phyloP scores from a whole-genome alignment of 2,329 filamentous ascomycete species.

The Alternaria brassicae region DNA sequence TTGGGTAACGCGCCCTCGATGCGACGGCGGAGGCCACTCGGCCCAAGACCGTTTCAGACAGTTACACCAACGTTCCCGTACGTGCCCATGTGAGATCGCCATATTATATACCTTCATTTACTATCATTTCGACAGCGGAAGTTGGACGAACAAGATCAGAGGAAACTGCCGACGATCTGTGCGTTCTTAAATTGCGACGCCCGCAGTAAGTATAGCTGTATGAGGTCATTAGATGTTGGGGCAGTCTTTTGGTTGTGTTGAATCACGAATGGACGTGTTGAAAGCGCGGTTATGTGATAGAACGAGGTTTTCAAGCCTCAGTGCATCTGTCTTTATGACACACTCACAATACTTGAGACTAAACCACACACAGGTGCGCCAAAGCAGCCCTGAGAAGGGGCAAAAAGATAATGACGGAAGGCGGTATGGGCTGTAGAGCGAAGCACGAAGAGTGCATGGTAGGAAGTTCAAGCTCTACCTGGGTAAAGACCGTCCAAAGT shows the following conservation, averaged over 20 bases:
- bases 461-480: not conserved
- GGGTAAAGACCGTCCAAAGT: not conserved
- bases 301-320: not conserved
- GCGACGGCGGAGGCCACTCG: slow-evolving; percentile 3
- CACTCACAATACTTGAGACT: not conserved
- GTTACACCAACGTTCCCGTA: slow-evolving; percentile 11
- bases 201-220: not conserved
- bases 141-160: slow-evolving; percentile 13
- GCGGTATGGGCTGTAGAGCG: not conserved
- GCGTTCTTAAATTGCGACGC: slow-evolving; percentile 7
- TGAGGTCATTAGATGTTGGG: not conserved
- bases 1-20: slow-evolving; percentile 1
- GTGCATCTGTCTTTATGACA: not conserved
- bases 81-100: slow-evolving; percentile 6
- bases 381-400: not conserved
- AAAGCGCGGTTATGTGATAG: not conserved
- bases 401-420: not conserved
- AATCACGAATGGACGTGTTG: not conserved
- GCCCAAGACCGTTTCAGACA: slow-evolving; percentile 19
- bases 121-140: slow-evolving; percentile 9
- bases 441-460: not conserved
- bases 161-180: slow-evolving; percentile 22
- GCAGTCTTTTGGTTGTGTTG: not conserved
- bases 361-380: not conserved
- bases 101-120: slow-evolving; percentile 18